phyloP scores from a whole-genome alignment of 345 rosid species.

The Eucalyptus polyanthemos region DNA sequence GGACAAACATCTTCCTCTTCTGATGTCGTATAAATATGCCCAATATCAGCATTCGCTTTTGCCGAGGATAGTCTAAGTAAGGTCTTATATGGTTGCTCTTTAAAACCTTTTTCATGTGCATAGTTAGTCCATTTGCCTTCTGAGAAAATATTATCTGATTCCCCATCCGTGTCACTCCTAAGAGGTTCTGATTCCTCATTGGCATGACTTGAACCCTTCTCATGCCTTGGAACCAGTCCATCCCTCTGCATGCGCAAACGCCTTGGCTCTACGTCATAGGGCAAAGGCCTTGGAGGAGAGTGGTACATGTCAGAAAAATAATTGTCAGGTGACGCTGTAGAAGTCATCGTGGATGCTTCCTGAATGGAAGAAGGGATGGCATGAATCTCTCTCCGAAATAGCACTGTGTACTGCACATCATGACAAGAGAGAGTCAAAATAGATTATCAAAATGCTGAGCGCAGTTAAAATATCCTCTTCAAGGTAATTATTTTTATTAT shows the following conservation, averaged over 20 bases:
- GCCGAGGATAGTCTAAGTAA: slow-evolving; percentile 32
- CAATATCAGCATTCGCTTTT: slow-evolving; percentile 28
- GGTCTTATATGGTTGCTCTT: slow-evolving; percentile 42
- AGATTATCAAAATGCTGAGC: neutral
- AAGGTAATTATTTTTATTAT: neutral
- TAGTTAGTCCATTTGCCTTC: slow-evolving; percentile 62
- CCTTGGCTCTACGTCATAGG: slow-evolving; percentile 81
- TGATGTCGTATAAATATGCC: slow-evolving; percentile 30
- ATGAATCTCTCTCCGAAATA: slow-evolving; percentile 68
- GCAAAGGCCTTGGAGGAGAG: slow-evolving; percentile 93
- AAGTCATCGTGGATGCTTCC: slow-evolving; percentile 53
- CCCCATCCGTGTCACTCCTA: slow-evolving; percentile 42
- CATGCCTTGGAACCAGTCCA: slow-evolving; percentile 54
- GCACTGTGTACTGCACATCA: slow-evolving; percentile 41
- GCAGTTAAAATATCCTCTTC: neutral
- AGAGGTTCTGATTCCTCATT: slow-evolving; percentile 83
- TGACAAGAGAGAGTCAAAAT: neutral
- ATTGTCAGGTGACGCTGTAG: slow-evolving; percentile 62
- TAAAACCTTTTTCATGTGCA: slow-evolving; percentile 39
- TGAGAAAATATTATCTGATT: slow-evolving; percentile 39
- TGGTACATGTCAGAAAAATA: slow-evolving; percentile 76
- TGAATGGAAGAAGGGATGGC: slow-evolving; percentile 69
- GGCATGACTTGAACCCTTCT: slow-evolving; percentile 82
- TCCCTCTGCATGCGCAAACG: slow-evolving; percentile 40
- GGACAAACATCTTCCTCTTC: slow-evolving; percentile 98